These are phyloP conservation scores for Tanacetum coccineum DNA, from an alignment of 129 eudicot species.

Conservation along the genomic window DNA sequence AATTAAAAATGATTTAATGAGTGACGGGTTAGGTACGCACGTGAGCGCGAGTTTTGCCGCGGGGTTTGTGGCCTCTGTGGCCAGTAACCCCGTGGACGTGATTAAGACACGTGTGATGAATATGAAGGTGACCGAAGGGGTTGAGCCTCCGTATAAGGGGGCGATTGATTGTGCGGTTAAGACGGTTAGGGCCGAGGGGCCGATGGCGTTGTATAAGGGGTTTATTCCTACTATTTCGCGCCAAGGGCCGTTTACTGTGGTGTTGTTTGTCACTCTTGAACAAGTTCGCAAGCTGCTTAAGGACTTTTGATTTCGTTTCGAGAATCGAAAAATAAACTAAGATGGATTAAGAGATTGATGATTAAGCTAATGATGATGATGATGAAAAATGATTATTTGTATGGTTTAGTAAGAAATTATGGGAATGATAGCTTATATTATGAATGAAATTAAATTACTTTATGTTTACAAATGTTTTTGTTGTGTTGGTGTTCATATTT, in stretches of 20 bases:
- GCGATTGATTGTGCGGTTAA: slow-evolving; percentile 76
- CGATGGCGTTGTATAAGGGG: slow-evolving; percentile 74
- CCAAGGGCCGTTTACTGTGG: slow-evolving; percentile 78
- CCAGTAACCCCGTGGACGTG: slow-evolving; percentile 77
- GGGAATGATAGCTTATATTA: not conserved
- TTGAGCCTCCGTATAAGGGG: slow-evolving; percentile 58
- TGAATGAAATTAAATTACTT: not conserved
- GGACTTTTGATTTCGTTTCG: slow-evolving; percentile 36
- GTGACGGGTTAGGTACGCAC: slow-evolving; percentile 69
- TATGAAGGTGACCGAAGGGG: slow-evolving; percentile 62
- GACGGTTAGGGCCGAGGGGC: slow-evolving; percentile 62
- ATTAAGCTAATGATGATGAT: slow-evolving; percentile 20
- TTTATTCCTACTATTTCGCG: slow-evolving; percentile 74
- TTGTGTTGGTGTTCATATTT: too few relatives aligned
- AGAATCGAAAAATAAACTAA: not conserved
- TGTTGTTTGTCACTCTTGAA: slow-evolving; percentile 64
- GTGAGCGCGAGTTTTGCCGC: slow-evolving; percentile 79
- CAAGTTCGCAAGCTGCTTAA: slow-evolving; percentile 65
- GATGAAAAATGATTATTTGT: slow-evolving; percentile 19
- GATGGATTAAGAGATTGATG: not conserved
- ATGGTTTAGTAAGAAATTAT: not conserved
- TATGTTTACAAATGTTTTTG: not conserved
- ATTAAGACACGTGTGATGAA: slow-evolving; percentile 82
- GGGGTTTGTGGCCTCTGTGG: slow-evolving; percentile 82
- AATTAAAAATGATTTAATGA: slow-evolving; percentile 39